Percentiles rank a stretch among this genome's conserved stretches.
These are phyloP conservation scores for Talaromyces albobiverticillius DNA, from an alignment of 2,329 filamentous ascomycete species.

Conservation along the genomic window DNA sequence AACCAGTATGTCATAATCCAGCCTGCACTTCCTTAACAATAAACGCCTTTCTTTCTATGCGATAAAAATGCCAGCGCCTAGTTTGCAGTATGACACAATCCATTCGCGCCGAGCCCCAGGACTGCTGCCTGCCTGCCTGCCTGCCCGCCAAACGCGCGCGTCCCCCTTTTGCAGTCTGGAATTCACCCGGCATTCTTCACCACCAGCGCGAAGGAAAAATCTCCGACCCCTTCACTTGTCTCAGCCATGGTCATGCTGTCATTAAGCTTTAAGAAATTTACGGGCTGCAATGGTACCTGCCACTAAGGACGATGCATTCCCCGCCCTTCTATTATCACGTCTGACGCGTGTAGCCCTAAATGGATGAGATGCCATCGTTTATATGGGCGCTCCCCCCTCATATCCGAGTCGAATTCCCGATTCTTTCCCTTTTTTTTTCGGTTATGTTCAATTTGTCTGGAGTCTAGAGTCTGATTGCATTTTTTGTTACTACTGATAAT, in stretches of 20 bases:
- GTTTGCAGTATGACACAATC: background rate
- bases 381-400: slow-evolving; percentile 7
- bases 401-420: background rate
- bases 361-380: slow-evolving; percentile 13
- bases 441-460: background rate
- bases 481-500: too few species aligned
- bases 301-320: slow-evolving; percentile 18
- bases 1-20: background rate
- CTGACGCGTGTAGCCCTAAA: slow-evolving; percentile 16
- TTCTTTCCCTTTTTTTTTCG: background rate
- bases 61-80: background rate
- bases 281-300: slow-evolving; percentile 24
- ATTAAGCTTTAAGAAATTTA: background rate
- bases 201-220: slow-evolving; percentile 2
- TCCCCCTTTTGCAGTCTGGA: slow-evolving; percentile 4
- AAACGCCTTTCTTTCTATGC: background rate
- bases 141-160: background rate
- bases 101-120: background rate
- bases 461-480: background rate
- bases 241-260: too few species aligned
- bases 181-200: slow-evolving; percentile 13
- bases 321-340: slow-evolving; percentile 14
- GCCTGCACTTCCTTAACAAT: background rate
- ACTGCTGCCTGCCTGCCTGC: too few species aligned
- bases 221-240: slow-evolving; percentile 7